phyloP scores from a whole-genome alignment of 306 rosid species.

The Ochetophila trinervis region DNA sequence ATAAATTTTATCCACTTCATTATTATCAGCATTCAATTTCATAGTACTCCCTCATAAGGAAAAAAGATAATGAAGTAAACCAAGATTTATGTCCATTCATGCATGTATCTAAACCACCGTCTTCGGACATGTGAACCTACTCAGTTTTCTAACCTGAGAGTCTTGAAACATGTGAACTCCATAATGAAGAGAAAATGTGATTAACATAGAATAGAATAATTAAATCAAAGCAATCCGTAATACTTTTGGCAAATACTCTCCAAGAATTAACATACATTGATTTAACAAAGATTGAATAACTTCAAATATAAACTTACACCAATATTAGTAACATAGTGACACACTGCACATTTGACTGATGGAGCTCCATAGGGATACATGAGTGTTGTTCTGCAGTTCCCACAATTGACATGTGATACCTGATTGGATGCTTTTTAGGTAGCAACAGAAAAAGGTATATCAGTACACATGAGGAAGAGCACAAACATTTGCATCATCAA shows the following conservation, averaged over 20 bases:
- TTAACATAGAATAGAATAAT: too few relatives aligned
- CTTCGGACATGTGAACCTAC: neutral
- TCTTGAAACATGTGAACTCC: neutral
- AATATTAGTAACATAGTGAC: constrained; percentile 80
- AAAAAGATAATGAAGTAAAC: neutral
- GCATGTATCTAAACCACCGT: neutral
- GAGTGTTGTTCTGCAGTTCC: constrained; percentile 86
- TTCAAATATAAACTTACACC: constrained; percentile 53
- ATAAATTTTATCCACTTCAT: neutral
- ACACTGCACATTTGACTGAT: constrained; percentile 94
- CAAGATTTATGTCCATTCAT: neutral
- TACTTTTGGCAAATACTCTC: neutral
- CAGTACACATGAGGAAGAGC: constrained; percentile 13
- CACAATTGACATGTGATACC: constrained; percentile 83
- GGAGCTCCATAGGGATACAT: constrained; percentile 97
- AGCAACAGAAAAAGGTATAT: constrained; percentile 23
- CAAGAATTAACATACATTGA: constrained; percentile 8
- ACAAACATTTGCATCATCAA: neutral
- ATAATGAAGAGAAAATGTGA: neutral
- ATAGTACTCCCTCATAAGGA: neutral
- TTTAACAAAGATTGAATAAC: constrained; percentile 3
- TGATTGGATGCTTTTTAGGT: constrained; percentile 52
- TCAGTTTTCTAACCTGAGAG: neutral
- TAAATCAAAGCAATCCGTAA: neutral
- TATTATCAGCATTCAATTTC: neutral